These are phyloP conservation scores for Heracleum sosnowskyi DNA, from an alignment of 129 eudicot species.

Conservation along the genomic window DNA sequence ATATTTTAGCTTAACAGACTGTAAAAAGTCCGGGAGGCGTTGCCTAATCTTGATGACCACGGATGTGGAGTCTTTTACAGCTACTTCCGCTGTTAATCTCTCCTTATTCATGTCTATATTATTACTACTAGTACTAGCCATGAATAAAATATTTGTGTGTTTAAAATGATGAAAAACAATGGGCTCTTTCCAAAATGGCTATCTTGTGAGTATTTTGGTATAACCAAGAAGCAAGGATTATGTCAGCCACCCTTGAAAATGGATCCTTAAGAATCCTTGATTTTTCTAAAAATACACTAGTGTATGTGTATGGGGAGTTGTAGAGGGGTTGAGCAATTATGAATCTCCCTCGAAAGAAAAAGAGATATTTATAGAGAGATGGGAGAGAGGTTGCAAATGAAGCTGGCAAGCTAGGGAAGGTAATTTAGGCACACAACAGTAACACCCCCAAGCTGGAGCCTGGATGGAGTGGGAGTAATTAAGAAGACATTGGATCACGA, in stretches of 20 bases:
- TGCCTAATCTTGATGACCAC: conserved; percentile 73
- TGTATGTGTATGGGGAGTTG: neutral
- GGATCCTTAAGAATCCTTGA: neutral
- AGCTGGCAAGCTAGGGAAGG: neutral
- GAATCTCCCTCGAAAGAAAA: neutral
- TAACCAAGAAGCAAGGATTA: too few relatives aligned
- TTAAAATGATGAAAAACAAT: too few relatives aligned
- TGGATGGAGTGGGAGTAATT: neutral
- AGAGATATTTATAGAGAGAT: neutral
- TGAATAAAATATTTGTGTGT: neutral
- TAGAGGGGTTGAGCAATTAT: neutral
- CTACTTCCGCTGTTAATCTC: conserved; percentile 80
- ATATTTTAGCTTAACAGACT: conserved; percentile 81
- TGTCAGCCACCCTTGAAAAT: too few relatives aligned
- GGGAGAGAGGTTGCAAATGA: neutral
- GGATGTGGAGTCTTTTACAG: conserved; percentile 53
- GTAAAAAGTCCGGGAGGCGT: conserved; percentile 64
- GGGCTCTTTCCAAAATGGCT: neutral
- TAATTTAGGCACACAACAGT: neutral
- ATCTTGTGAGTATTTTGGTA: too few relatives aligned
- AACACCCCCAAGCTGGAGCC: neutral
- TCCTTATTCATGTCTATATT: conserved; percentile 74
- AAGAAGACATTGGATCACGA: neutral
- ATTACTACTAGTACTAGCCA: conserved; percentile 4
- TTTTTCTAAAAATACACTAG: too few relatives aligned